Base-by-base conservation (phyloP, 805 yeast genomes). In the Blastobotrys robertii region DNA sequence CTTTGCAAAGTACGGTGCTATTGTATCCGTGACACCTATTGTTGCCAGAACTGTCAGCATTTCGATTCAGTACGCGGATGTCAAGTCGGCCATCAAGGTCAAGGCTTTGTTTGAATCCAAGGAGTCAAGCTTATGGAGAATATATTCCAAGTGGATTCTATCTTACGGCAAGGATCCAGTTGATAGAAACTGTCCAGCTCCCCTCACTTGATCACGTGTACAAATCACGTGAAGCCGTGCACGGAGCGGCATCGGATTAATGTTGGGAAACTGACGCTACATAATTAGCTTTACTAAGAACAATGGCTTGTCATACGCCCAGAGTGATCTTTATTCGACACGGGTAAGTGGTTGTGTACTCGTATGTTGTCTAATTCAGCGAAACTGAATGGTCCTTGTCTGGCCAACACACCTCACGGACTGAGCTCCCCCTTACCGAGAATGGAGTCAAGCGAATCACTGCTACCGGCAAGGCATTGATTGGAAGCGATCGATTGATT, bases 341-440 rank as follows among this genome's bases (percentile, higher is more conserved):
- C 41, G 70, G 64, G 58, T 56, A 45, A 12, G 55, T 42, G 6
- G 10, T 12, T 19, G 11, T 34, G n/a, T n/a, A 30, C 8, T 11
- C 10, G 5, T n/a, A 41, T 9, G 12, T 34, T 5, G 37, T 25
- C 34, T n/a, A 12, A 11, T 6, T 8, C 28, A 62, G 75, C 25
- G 95, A 88, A 66, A 88, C 97, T 2, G 94, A 81, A 62, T 88
- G 97, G 97, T 88, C 97, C 37, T 79, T 83, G 56, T 73, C 87
- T 2, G 97, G 97, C 19, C 95, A 85, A 60, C 81, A 84, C 65
- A 90, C 97, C 3, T 85, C 96, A 2, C 51, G 69, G 35, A 90
- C 97, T 1, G 97, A 90, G 53, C 58, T 90, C 12, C 77, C 78
- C 8, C 72, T 90, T 56, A 85, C 96, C 1, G 70, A 68, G 2